A percentile compares a stretch with the other conserved stretches of the same genome.
phyloP scores from a whole-genome alignment of 306 rosid species.

The Prunus mira region DNA sequence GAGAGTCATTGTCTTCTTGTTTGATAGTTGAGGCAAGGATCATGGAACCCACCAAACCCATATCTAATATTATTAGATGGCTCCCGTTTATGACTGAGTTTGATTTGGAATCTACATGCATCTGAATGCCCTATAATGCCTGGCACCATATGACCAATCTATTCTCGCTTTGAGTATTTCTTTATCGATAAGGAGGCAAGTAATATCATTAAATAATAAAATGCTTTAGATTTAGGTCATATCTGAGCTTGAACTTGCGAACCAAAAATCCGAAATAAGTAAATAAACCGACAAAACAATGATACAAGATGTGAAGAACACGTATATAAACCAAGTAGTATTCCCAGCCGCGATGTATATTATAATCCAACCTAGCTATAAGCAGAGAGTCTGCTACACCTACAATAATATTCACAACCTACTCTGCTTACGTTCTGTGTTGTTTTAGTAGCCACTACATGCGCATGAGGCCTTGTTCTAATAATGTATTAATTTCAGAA shows the following conservation, averaged over 20 bases:
- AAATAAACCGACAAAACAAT: no score
- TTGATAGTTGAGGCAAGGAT: background rate
- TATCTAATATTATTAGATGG: no score
- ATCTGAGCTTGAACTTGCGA: background rate
- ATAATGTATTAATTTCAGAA: background rate
- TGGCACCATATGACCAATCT: background rate
- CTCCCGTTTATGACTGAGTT: background rate
- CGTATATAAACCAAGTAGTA: background rate
- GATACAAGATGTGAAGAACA: background rate
- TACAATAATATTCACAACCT: background rate
- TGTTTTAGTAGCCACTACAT: background rate
- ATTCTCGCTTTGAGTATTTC: no score
- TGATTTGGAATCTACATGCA: background rate
- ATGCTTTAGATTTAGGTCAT: background rate
- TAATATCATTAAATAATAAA: background rate
- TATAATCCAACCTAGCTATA: no score
- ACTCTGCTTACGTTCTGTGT: no score
- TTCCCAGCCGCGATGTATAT: background rate
- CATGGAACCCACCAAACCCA: background rate
- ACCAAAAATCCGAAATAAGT: no score
- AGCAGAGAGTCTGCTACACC: background rate
- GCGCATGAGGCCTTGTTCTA: background rate
- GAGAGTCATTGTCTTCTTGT: background rate
- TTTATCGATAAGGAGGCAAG: fast-evolving
- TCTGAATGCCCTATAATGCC: background rate